Conservation (phyloP, 257 asterid species). For the Solanum microdontum region DNA sequence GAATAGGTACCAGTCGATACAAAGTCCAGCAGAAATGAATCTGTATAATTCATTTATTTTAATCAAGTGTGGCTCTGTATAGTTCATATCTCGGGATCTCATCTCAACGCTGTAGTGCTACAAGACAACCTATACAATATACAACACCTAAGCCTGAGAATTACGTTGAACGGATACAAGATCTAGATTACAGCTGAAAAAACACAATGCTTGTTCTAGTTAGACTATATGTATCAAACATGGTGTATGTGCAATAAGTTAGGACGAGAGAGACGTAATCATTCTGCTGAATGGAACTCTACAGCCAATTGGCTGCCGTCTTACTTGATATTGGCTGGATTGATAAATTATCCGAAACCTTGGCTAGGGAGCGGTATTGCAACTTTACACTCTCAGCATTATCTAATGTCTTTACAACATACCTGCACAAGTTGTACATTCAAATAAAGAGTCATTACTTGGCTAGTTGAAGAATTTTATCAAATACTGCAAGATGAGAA, state of each 20-base stretch:
- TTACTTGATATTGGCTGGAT: constrained; percentile 38
- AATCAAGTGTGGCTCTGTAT: not conserved
- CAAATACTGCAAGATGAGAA: not conserved
- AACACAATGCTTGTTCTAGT: not conserved
- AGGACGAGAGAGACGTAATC: not conserved
- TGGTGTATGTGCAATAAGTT: not conserved
- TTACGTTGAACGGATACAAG: not conserved
- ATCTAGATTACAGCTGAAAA: not conserved
- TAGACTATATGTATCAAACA: not conserved
- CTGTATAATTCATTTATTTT: not conserved
- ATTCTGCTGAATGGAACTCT: constrained; percentile 7
- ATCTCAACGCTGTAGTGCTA: not conserved
- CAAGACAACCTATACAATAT: not conserved
- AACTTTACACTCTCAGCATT: constrained; percentile 96
- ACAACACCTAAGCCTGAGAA: constrained; percentile 1
- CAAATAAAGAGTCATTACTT: not conserved
- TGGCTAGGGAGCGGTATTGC: constrained; percentile 88
- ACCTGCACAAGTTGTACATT: constrained; percentile 37
- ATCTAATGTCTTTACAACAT: constrained; percentile 92
- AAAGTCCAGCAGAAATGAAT: not conserved
- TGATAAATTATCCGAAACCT: constrained; percentile 40
- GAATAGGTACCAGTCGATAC: not conserved
- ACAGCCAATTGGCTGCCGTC: constrained; percentile 51
- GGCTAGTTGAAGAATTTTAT: not conserved
- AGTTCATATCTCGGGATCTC: not conserved